Percentiles rank a stretch among this genome's conserved stretches.
Evolutionary conservation across 352 stramenopile species (phyloP).

Genomic region (Globisporangium cederbergense): DNA sequence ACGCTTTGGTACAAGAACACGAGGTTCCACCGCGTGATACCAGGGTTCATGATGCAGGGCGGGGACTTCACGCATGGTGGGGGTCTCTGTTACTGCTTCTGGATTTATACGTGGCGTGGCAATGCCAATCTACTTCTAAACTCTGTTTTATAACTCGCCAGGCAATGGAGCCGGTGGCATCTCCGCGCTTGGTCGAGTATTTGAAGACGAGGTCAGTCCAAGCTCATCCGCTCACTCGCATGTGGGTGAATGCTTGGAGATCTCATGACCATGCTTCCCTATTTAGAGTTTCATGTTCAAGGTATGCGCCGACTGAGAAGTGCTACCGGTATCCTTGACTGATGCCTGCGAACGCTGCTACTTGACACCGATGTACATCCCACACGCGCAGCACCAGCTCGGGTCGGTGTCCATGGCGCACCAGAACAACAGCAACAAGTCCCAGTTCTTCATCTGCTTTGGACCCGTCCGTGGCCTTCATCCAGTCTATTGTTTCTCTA

Average conservation of each 20-base stretch:
- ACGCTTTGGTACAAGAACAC: conserved; percentile 92
- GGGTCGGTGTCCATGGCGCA: conserved; percentile 98
- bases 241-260: neutral
- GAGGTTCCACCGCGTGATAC: conserved; percentile 97
- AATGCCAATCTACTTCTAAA: neutral
- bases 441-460: conserved; percentile 99
- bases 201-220: conserved; percentile 92
- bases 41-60: conserved; percentile 98
- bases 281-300: conserved; percentile 87
- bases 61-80: conserved; percentile 90
- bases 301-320: conserved; percentile 18
- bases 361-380: neutral
- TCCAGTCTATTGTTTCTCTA: neutral
- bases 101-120: neutral
- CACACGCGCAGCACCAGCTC: conserved; percentile 60
- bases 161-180: conserved; percentile 92
- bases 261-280: neutral
- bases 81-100: neutral
- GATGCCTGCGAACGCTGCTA: neutral
- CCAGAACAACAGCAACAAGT: conserved; percentile 94
- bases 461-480: conserved; percentile 27
- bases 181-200: conserved; percentile 92
- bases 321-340: neutral
- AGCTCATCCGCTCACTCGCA: neutral
- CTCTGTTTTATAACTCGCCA: conserved; percentile 14